Base-by-base conservation (phyloP, 768 basidiomycete species). In the Rhodocollybia butyracea region DNA sequence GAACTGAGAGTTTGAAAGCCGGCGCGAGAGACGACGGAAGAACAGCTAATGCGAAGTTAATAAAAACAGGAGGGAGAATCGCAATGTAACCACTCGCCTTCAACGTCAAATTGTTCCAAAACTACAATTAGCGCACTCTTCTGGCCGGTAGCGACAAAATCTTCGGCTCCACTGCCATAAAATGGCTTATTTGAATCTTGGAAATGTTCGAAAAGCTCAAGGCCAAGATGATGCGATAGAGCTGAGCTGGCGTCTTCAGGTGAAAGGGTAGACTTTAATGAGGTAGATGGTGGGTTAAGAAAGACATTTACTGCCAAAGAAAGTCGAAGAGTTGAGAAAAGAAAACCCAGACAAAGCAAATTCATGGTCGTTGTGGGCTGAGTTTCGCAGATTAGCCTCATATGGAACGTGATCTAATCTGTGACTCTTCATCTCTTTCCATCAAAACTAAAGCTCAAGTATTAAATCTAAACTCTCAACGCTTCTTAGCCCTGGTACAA, bases 221-320 rank as follows among this genome's bases (percentile, higher is more conserved):
- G 76, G n/a, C 85, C 83, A 11, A 91, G 78, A 66, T 91, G 88
- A 51, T 79, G 81, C 19, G 87, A 80, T 30, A 91, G 72, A 5
- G 76, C 81, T 32, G 81, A 76, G 61, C 78, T 83, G 40, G 85
- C 85, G 47, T 82, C 79, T 39, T 78, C 74, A 26, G 76, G 73
- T 19, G 80, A 76, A 24, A 84, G 68, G 19, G 60, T 68, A 4
- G 78, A 62, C 1, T 69, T 74, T 41, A 74, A 62, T 12, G 66
- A 63, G 2, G 72, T 59, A 6, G 66, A 59, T 4, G 68, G 62
- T 1, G 88, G 84, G 54, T 76, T 76, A 17, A 89, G 72, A 64
- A 84, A 89, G 27, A 89, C 78, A 42, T 79, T 69, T 8, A 85
- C 73, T 21, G 86, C 85, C 57, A 69, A 70, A 32, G 76, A 73